Evolutionary conservation across 805 yeast species (phyloP).

Genomic region (Suhomyces sp.): DNA sequence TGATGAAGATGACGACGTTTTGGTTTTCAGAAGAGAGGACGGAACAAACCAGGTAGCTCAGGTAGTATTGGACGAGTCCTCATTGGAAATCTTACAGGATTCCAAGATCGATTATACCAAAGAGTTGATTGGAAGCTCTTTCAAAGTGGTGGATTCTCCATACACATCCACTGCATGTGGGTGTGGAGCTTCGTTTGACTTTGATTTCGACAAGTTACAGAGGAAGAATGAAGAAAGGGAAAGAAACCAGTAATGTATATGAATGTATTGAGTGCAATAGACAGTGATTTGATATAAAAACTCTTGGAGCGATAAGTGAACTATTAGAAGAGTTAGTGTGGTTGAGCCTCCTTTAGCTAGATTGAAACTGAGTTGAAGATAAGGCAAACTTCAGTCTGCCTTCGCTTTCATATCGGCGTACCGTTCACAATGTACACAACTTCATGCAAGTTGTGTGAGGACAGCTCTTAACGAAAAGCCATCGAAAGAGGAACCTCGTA

Average conservation of each 20-base stretch:
- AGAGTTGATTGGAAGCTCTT: slow-evolving; percentile 92
- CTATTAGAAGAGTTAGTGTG: too few species aligned
- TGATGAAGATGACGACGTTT: slow-evolving; percentile 28
- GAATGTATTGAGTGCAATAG: background rate
- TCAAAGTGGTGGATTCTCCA: slow-evolving; percentile 88
- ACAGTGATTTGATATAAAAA: too few species aligned
- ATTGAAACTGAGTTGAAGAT: too few species aligned
- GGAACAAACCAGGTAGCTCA: slow-evolving; percentile 40
- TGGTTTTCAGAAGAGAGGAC: slow-evolving; percentile 65
- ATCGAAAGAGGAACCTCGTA: too few species aligned
- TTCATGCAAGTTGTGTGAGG: too few species aligned
- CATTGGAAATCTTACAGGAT: slow-evolving; percentile 78
- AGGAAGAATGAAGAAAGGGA: slow-evolving; percentile 12
- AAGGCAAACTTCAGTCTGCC: too few species aligned
- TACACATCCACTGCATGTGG: slow-evolving; percentile 59
- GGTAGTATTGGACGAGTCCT: slow-evolving; percentile 74
- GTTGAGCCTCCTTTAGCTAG: too few species aligned
- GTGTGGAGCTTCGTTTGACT: slow-evolving; percentile 46
- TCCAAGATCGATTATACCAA: slow-evolving; percentile 85
- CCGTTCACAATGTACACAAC: too few species aligned
- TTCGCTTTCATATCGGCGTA: too few species aligned
- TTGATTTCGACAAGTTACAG: slow-evolving; percentile 44
- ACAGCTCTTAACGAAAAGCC: too few species aligned
- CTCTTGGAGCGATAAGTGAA: too few species aligned
- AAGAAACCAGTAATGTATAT: background rate